Evolutionary conservation across 345 rosid genomes (phyloP).

Genomic region (Combretum micranthum): DNA sequence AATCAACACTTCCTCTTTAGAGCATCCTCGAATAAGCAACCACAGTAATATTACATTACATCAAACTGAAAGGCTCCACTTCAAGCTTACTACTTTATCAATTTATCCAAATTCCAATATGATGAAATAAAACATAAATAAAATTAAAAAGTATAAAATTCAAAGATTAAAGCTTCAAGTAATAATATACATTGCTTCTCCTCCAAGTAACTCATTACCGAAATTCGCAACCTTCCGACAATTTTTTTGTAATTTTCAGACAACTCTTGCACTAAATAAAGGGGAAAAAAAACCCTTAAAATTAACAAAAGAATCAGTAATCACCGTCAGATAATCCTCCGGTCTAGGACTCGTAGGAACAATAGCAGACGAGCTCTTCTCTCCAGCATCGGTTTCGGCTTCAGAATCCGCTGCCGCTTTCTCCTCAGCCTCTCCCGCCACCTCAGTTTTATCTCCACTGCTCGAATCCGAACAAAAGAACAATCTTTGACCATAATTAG

Average conservation of each 20-base stretch:
- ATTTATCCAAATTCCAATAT: too few species aligned
- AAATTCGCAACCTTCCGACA: too few species aligned
- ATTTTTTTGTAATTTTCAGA: not conserved
- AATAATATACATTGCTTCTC: too few species aligned
- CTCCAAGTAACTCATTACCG: too few species aligned
- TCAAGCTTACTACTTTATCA: too few species aligned
- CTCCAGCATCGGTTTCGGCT: conserved; percentile 36
- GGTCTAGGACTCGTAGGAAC: conserved; percentile 71
- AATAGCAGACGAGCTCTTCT: conserved; percentile 74
- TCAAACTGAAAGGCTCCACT: too few species aligned
- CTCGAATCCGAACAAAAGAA: conserved; percentile 73
- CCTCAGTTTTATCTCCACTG: conserved; percentile 15
- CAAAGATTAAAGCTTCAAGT: too few species aligned
- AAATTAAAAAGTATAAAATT: too few species aligned
- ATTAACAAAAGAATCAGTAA: not conserved
- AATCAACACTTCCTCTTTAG: too few species aligned
- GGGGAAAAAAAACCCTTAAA: not conserved
- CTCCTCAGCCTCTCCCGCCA: conserved; percentile 36
- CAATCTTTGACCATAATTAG: conserved; percentile 31
- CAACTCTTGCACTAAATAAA: not conserved
- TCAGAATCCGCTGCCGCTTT: conserved; percentile 38
- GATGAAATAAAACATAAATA: too few species aligned
- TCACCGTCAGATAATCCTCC: conserved; percentile 86
- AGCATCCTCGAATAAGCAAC: too few species aligned
- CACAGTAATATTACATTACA: too few species aligned